Evolutionary conservation across 495 filamentous ascomycete genomes (phyloP).

Genomic region (Trichocladium antarcticum): DNA sequence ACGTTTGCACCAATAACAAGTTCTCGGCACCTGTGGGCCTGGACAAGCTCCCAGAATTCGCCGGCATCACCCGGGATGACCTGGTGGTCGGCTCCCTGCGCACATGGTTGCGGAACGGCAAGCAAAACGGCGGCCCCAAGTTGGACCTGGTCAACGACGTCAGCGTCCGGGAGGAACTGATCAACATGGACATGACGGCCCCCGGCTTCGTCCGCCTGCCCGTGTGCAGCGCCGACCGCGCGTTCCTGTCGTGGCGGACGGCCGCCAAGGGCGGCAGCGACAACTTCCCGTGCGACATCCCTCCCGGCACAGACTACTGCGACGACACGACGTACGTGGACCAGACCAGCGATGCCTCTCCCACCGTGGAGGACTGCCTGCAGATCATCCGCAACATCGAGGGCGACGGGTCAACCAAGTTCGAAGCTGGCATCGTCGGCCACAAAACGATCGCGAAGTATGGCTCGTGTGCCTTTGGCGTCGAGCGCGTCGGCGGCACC

Average conservation of each 20-base stretch:
- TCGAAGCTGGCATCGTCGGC: neutral
- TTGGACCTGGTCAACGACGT: conserved; percentile 14
- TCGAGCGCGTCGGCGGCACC: neutral
- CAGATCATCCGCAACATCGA: conserved; percentile 28
- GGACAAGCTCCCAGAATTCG: conserved; percentile 4
- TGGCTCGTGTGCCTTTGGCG: conserved; percentile 1
- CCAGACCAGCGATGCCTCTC: conserved; percentile 23
- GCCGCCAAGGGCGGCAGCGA: neutral
- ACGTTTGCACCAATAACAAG: conserved; percentile 7
- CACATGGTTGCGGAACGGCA: conserved; percentile 25
- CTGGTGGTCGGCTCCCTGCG: conserved; percentile 23
- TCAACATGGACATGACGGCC: conserved; percentile 18
- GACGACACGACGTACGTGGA: conserved; percentile 20
- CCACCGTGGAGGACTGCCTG: neutral
- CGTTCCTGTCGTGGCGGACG: conserved; percentile 15
- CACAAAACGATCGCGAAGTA: neutral
- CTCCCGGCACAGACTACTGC: conserved; percentile 16
- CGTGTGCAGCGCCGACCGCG: conserved; percentile 22
- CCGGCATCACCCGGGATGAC: conserved; percentile 17
- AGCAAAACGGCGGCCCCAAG: conserved; percentile 18
- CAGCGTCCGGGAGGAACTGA: conserved; percentile 13
- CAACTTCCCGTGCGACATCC: conserved; percentile 24
- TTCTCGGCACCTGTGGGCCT: conserved; percentile 22
- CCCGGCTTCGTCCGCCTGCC: conserved; percentile 26
- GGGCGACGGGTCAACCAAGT: neutral